Percentiles rank a stretch among this genome's conserved stretches.
phyloP scores from a whole-genome alignment of 1,284 basidiomycete genomes.

The Peniophora sp. region DNA sequence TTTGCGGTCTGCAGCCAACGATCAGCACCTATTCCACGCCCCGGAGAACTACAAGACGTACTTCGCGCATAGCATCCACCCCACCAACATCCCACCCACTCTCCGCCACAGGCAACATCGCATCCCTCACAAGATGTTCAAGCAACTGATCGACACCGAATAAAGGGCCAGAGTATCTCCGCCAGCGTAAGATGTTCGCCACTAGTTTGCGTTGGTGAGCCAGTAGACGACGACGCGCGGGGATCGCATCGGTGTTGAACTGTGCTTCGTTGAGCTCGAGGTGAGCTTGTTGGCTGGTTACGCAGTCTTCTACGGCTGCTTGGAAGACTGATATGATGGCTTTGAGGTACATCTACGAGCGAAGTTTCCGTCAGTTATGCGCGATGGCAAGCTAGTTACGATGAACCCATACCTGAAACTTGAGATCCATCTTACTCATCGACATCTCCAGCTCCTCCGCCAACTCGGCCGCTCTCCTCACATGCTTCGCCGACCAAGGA shows the following conservation, averaged over 20 bases:
- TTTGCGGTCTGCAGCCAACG: too few relatives aligned
- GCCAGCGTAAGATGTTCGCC: slow-evolving; percentile 67
- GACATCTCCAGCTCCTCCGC: slow-evolving; percentile 78
- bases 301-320: slow-evolving; percentile 40
- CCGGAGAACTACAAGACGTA: slow-evolving; percentile 22
- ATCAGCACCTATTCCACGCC: too few relatives aligned
- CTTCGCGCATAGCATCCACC: slow-evolving; percentile 59
- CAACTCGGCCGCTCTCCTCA: slow-evolving; percentile 62
- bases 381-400: neutral
- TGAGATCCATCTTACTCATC: slow-evolving; percentile 56
- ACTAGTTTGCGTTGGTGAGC: slow-evolving; percentile 68
- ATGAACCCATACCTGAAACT: slow-evolving; percentile 57
- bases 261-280: slow-evolving; percentile 32
- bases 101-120: slow-evolving; percentile 62
- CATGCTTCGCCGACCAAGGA: slow-evolving; percentile 68
- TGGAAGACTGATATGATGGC: slow-evolving; percentile 55
- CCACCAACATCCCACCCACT: slow-evolving; percentile 88
- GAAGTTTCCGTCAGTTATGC: slow-evolving; percentile 7
- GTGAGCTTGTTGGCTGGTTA: slow-evolving; percentile 36
- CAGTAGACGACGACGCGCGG: slow-evolving; percentile 67
- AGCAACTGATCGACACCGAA: slow-evolving; percentile 52
- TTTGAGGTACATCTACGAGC: slow-evolving; percentile 54
- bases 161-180: slow-evolving; percentile 62
- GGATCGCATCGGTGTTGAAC: slow-evolving; percentile 74
- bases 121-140: slow-evolving; percentile 48